Evolutionary conservation across 805 yeast genomes (phyloP).

Genomic region (Saturnispora bothae): DNA sequence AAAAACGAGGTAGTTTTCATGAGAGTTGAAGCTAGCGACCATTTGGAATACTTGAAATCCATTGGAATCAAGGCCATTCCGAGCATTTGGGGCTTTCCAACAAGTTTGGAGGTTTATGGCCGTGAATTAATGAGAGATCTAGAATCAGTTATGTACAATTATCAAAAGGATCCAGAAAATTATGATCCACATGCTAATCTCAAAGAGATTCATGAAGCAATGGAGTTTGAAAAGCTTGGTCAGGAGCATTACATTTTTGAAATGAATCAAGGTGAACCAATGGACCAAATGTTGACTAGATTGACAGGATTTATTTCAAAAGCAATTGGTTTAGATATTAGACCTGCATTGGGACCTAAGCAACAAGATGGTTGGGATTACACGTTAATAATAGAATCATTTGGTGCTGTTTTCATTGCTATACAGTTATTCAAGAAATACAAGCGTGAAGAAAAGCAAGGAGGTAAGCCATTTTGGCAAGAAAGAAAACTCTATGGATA

Average conservation of each 20-base stretch:
- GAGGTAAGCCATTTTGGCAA: slow-evolving; percentile 3
- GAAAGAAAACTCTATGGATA: slow-evolving; percentile 13
- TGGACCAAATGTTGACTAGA: slow-evolving; percentile 9
- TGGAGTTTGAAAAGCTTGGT: slow-evolving; percentile 10
- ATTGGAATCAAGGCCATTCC: slow-evolving; percentile 46
- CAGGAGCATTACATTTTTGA: slow-evolving; percentile 13
- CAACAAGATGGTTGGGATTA: slow-evolving; percentile 4
- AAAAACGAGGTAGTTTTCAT: slow-evolving; percentile 33
- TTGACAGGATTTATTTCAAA: slow-evolving; percentile 7
- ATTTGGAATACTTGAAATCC: slow-evolving; percentile 30
- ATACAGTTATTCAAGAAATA: slow-evolving; percentile 7
- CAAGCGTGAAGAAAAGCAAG: not conserved
- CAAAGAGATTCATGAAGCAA: not conserved
- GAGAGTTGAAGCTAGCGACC: slow-evolving; percentile 40
- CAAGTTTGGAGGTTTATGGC: slow-evolving; percentile 10
- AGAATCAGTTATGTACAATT: not conserved
- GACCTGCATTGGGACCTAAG: slow-evolving; percentile 4
- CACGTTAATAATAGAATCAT: slow-evolving; percentile 6
- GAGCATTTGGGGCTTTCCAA: slow-evolving; percentile 55
- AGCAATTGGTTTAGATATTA: slow-evolving; percentile 7
- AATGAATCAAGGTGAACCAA: slow-evolving; percentile 10
- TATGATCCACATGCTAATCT: slow-evolving; percentile 3
- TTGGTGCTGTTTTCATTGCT: slow-evolving; percentile 7
- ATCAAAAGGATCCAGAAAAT: not conserved
- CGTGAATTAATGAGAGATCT: slow-evolving; percentile 2